Evolutionary conservation across 495 filamentous ascomycete species (phyloP), one percentile per base, ranked within the genome.

Genomic region (Tuber magnatum): DNA sequence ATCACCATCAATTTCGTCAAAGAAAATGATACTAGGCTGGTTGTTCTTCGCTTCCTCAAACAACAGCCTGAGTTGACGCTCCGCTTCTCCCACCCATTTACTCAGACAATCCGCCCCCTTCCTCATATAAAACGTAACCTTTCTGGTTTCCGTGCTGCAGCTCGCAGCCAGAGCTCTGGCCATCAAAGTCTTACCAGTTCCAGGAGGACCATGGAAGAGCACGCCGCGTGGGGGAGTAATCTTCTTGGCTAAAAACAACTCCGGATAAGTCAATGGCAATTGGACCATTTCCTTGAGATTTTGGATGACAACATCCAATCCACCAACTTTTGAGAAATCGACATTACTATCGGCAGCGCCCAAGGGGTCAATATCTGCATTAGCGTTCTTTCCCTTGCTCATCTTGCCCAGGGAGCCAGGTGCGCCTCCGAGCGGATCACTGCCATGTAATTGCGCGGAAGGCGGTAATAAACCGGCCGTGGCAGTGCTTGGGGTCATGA

Each of bases 81-180:
- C 95, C 22, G 96, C 96, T 85, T 99, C 95, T 82, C 95, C 95
- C 74, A 98, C 96, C 95, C 95, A 99, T 85, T 99, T 99, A 84
- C 93, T 97, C 68, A 98, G 86, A 69, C 93, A 93, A 87, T 99
- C 95, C 46, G 94, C 96, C 74, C 96, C 95, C 83, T 99, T 99
- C 56, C 95, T 90, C 95, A 99, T 99, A 85, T 97, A 99, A 79
- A 99, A 99, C 0, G 92, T 97, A 70, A 99, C 93, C 82, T 98
- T 97, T 72, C 91, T 90, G 68, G 93, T 93, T 73, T 94, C 91
- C 2, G 88, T 87, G 32, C 81, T 83, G 72, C 82, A 83, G 46
- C 81, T 82, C 51, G 85, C 84, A 28, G 96, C 93, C 32, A 99
- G 86, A 68, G 95, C 95, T 77, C 95, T 89, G 56, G 95, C 95